Percentiles rank a stretch among this genome's conserved stretches.
These are phyloP conservation scores for Aspergillus funiculosus DNA, from an alignment of 495 filamentous ascomycete species.

Conservation along the genomic window DNA sequence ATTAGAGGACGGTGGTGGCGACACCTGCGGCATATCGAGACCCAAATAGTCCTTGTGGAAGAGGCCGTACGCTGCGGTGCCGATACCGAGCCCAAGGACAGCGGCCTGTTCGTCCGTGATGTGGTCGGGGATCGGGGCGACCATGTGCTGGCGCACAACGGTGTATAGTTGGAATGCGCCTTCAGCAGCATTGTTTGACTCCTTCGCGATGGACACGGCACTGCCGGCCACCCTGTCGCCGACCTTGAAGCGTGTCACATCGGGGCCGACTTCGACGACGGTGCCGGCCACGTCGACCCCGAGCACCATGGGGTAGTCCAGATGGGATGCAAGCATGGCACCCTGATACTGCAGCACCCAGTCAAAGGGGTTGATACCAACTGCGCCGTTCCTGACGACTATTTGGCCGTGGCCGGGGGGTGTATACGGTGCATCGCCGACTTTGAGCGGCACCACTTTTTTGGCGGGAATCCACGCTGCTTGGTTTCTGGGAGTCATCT, in stretches of 20 bases:
- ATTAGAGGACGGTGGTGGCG: neutral
- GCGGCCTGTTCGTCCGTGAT: slow-evolving; percentile 19
- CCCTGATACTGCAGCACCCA: slow-evolving; percentile 36
- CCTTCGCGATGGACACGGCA: slow-evolving; percentile 8
- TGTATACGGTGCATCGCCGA: slow-evolving; percentile 30
- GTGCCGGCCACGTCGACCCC: slow-evolving; percentile 53
- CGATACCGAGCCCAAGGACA: slow-evolving; percentile 40
- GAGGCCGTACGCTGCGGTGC: slow-evolving; percentile 49
- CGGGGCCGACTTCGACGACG: slow-evolving; percentile 45
- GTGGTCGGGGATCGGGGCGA: slow-evolving; percentile 1
- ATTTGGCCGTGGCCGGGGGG: slow-evolving; percentile 27
- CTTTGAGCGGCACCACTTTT: slow-evolving; percentile 22
- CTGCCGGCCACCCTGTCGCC: neutral
- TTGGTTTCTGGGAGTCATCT: slow-evolving; percentile 6
- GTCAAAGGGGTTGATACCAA: slow-evolving; percentile 48
- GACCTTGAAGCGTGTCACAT: neutral
- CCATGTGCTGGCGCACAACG: slow-evolving; percentile 11
- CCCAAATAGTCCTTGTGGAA: slow-evolving; percentile 44
- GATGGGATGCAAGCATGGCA: slow-evolving; percentile 14
- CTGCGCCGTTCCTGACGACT: slow-evolving; percentile 36
- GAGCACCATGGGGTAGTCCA: slow-evolving; percentile 44
- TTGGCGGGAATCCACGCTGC: slow-evolving; percentile 9
- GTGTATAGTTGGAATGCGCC: slow-evolving; percentile 29
- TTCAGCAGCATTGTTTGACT: slow-evolving; percentile 12
- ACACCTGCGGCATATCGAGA: slow-evolving; percentile 30